Conservation (phyloP, 495 filamentous ascomycete species). For the Beverwykella pulmonaria region DNA sequence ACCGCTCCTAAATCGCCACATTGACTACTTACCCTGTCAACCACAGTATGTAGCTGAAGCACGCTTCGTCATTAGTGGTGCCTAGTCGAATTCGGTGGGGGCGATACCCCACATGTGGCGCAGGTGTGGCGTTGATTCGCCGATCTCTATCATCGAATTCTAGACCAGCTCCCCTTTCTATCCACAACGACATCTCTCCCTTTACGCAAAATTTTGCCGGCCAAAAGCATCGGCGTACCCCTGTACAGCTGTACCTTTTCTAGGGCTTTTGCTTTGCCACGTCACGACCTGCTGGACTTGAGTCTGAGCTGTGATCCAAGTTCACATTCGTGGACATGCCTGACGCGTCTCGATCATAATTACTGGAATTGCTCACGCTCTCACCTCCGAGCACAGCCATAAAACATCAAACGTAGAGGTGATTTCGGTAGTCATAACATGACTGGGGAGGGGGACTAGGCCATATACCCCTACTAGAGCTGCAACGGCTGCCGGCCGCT, state of each 20-base stretch:
- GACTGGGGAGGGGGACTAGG: too few relatives aligned
- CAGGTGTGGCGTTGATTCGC: too few relatives aligned
- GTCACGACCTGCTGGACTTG: neutral
- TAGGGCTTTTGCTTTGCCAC: neutral
- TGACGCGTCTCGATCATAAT: neutral
- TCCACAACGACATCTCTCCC: neutral
- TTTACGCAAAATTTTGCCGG: neutral
- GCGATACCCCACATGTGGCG: neutral
- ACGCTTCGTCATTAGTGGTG: constrained; percentile 22
- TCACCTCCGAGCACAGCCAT: neutral
- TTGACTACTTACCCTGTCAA: too few relatives aligned
- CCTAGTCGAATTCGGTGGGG: neutral
- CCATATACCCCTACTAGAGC: too few relatives aligned
- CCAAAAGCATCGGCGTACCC: neutral
- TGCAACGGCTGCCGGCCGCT: too few relatives aligned
- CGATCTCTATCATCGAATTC: neutral
- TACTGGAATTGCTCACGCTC: neutral
- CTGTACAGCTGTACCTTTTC: neutral
- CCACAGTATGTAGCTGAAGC: neutral
- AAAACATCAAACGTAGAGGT: neutral
- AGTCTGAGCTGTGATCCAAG: neutral
- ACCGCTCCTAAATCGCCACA: too few relatives aligned
- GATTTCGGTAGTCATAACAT: too few relatives aligned
- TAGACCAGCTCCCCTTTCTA: neutral
- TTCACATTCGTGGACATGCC: neutral